These are phyloP conservation scores for Kwoniella sp. DNA, from an alignment of 768 basidiomycete genomes.

Conservation along the genomic window DNA sequence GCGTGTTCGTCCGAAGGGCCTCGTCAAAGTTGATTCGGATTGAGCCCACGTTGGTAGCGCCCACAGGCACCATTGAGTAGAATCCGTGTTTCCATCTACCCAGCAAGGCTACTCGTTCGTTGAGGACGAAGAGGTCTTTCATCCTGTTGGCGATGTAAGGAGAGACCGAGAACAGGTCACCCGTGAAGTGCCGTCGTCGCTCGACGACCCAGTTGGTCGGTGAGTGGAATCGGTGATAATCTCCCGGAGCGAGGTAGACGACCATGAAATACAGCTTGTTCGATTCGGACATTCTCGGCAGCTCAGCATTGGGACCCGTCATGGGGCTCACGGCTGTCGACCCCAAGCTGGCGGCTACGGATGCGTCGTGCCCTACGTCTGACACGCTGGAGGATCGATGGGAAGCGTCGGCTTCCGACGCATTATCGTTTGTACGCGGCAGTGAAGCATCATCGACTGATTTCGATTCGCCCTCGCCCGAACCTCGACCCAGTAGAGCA, in stretches of 20 bases:
- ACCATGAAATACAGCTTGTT: conserved; percentile 89
- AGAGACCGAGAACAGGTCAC: conserved; percentile 94
- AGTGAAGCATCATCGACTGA: conserved; percentile 43
- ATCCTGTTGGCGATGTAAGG: conserved; percentile 92
- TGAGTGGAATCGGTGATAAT: conserved; percentile 96
- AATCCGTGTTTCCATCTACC: conserved; percentile 95
- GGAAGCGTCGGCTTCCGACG: conserved; percentile 61
- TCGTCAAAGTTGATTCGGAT: conserved; percentile 96
- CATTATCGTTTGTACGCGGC: conserved; percentile 33
- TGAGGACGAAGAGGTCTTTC: conserved; percentile 92
- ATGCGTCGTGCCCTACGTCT: conserved; percentile 66
- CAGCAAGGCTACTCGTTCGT: conserved; percentile 91
- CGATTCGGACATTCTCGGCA: conserved; percentile 63
- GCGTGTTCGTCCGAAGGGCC: conserved; percentile 85
- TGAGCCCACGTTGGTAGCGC: conserved; percentile 95
- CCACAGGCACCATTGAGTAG: conserved; percentile 96
- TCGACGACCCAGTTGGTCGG: conserved; percentile 98
- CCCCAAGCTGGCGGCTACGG: conserved; percentile 62
- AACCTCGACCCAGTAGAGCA: conserved; percentile 70
- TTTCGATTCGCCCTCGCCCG: conserved; percentile 14
- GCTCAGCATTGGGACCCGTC: conserved; percentile 28
- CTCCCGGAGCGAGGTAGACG: conserved; percentile 96
- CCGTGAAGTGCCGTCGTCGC: conserved; percentile 89
- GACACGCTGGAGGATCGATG: neutral
- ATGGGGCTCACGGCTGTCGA: conserved; percentile 24